Evolutionary conservation across 345 rosid genomes (phyloP).

Genomic region (Streptanthus diversifolius): DNA sequence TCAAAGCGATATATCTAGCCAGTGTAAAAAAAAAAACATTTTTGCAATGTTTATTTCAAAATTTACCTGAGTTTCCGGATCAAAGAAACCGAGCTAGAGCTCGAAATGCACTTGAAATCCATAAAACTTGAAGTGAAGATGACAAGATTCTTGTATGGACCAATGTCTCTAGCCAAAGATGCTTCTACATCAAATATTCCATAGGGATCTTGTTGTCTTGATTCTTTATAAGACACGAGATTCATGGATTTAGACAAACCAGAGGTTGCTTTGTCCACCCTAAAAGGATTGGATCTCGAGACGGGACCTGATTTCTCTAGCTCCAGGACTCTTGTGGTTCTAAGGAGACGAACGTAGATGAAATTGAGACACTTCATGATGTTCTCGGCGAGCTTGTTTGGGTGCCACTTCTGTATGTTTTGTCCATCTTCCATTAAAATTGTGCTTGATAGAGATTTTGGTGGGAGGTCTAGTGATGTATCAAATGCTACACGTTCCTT

Average conservation of each 20-base stretch:
- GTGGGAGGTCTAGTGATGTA: slow-evolving; percentile 42
- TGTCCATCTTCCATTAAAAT: slow-evolving; percentile 51
- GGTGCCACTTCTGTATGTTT: slow-evolving; percentile 60
- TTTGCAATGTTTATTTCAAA: not conserved
- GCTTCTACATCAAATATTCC: slow-evolving; percentile 71
- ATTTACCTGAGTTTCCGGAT: slow-evolving; percentile 70
- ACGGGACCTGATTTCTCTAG: slow-evolving; percentile 66
- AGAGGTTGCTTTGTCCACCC: slow-evolving; percentile 44
- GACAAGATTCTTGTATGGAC: slow-evolving; percentile 86
- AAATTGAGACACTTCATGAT: slow-evolving; percentile 80
- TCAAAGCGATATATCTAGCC: not conserved
- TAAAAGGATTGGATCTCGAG: slow-evolving; percentile 59
- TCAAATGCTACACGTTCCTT: slow-evolving; percentile 55
- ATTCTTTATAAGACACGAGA: slow-evolving; percentile 45
- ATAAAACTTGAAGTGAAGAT: slow-evolving; percentile 68
- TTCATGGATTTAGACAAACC: slow-evolving; percentile 56
- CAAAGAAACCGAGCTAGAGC: slow-evolving; percentile 69
- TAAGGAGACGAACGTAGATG: not conserved
- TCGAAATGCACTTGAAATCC: slow-evolving; percentile 84
- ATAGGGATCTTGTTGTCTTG: slow-evolving; percentile 87
- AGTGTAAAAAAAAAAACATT: not conserved
- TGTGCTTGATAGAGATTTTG: slow-evolving; percentile 52
- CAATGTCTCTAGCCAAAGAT: slow-evolving; percentile 81
- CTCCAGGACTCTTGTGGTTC: slow-evolving; percentile 40
- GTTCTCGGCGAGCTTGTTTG: slow-evolving; percentile 84